These are phyloP conservation scores for Leccinum huronense DNA, from an alignment of 1,284 basidiomycete genomes.

Conservation along the genomic window DNA sequence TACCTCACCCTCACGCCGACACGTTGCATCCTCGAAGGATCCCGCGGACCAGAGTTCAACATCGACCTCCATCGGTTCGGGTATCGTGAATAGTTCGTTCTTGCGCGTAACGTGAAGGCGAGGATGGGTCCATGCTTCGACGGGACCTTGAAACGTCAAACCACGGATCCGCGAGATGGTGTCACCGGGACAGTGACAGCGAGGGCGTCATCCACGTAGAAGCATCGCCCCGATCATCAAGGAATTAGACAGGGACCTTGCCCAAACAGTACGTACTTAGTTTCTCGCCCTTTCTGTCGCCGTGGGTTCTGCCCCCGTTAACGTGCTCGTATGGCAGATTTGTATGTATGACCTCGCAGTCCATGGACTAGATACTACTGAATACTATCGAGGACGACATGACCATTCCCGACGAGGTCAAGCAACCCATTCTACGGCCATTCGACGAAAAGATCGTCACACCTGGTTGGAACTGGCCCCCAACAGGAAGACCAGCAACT, in stretches of 20 bases:
- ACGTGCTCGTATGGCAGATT: constrained; percentile 50
- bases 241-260: constrained; percentile 93
- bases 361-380: constrained; percentile 73
- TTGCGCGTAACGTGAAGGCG: no score
- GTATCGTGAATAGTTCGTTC: no score
- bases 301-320: no score
- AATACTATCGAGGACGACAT: constrained; percentile 98
- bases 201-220: no score
- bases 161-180: no score
- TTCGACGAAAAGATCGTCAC: constrained; percentile 84
- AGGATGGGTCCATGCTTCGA: no score
- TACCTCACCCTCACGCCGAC: no score
- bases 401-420: constrained; percentile 85
- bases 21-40: no score
- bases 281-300: not conserved
- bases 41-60: no score
- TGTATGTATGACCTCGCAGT: constrained; percentile 87
- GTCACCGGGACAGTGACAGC: no score
- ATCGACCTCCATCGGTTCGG: no score
- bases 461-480: constrained; percentile 89
- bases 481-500: constrained; percentile 86
- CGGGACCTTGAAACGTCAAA: no score
- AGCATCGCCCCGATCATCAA: constrained; percentile 95
- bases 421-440: constrained; percentile 81
- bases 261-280: constrained; percentile 71